Evolutionary conservation across 768 basidiomycete species (phyloP).

Genomic region (Galerina sulciceps): DNA sequence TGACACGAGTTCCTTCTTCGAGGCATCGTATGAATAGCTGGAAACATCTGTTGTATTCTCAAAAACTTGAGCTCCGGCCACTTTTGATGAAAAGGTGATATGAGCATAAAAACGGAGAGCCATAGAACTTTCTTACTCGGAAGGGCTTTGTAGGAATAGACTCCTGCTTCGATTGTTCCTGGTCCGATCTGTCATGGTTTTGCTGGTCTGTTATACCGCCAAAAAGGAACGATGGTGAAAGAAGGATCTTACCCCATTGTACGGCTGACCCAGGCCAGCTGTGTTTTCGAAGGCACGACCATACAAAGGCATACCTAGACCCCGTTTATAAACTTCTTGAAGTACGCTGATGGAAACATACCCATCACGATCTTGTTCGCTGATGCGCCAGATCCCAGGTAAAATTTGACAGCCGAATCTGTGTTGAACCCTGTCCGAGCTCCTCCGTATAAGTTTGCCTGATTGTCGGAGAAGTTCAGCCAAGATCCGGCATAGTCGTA

Average conservation of each 20-base stretch:
- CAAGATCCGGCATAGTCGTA: slow-evolving; percentile 84
- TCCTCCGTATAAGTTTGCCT: slow-evolving; percentile 74
- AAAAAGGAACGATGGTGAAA: neutral
- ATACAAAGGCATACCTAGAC: slow-evolving; percentile 74
- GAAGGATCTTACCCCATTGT: slow-evolving; percentile 55
- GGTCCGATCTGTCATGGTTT: slow-evolving; percentile 73
- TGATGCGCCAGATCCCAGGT: slow-evolving; percentile 62
- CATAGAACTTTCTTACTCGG: slow-evolving; percentile 47
- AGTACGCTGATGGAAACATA: slow-evolving; percentile 19
- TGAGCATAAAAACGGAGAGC: neutral
- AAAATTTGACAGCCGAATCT: slow-evolving; percentile 67
- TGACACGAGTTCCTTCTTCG: slow-evolving; percentile 69
- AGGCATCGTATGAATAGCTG: slow-evolving; percentile 76
- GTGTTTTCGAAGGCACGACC: slow-evolving; percentile 80
- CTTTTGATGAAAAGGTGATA: slow-evolving; percentile 19
- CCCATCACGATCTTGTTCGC: slow-evolving; percentile 71
- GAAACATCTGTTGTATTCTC: slow-evolving; percentile 74
- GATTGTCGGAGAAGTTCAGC: slow-evolving; percentile 58
- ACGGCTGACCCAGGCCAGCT: slow-evolving; percentile 65
- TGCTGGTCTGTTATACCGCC: neutral
- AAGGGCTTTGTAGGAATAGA: slow-evolving; percentile 79
- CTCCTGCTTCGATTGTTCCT: slow-evolving; percentile 69
- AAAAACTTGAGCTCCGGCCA: slow-evolving; percentile 60
- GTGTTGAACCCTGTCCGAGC: slow-evolving; percentile 66
- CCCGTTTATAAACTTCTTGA: neutral